phyloP scores from a whole-genome alignment of 352 stramenopile genomes.

The Phytophthora cryptogea region DNA sequence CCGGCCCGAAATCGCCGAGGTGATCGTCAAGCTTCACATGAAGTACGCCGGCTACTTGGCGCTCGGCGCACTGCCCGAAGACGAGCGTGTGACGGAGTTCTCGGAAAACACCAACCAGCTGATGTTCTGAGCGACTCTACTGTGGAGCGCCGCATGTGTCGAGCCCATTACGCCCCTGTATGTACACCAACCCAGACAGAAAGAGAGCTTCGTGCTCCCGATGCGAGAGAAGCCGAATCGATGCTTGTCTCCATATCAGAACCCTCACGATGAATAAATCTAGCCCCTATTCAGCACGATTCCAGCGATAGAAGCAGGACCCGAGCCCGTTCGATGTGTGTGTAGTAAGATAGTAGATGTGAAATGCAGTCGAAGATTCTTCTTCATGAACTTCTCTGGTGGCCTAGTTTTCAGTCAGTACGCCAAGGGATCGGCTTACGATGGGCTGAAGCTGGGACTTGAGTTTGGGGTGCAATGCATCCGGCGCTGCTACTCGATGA shows the following conservation, averaged over 20 bases:
- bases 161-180: slow-evolving; percentile 16
- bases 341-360: slow-evolving; percentile 16
- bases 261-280: slow-evolving; percentile 26
- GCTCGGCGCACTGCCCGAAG: slow-evolving; percentile 64
- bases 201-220: slow-evolving; percentile 20
- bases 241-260: slow-evolving; percentile 30
- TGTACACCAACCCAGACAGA: slow-evolving; percentile 27
- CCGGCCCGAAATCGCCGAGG: slow-evolving; percentile 66
- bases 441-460: no score
- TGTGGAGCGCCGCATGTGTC: slow-evolving; percentile 14
- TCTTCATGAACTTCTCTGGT: not conserved
- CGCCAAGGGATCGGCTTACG: no score
- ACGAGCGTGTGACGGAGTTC: slow-evolving; percentile 53
- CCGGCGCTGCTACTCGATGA: not conserved
- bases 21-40: slow-evolving; percentile 81
- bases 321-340: slow-evolving; percentile 15
- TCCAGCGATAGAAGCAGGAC: slow-evolving; percentile 36
- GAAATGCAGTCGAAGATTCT: slow-evolving; percentile 24
- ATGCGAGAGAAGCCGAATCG: slow-evolving; percentile 23
- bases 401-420: no score
- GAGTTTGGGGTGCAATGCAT: not conserved
- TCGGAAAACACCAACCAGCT: slow-evolving; percentile 44
- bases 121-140: slow-evolving; percentile 28
- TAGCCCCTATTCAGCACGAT: slow-evolving; percentile 26
- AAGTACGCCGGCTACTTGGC: slow-evolving; percentile 72